Evolutionary conservation across 2,329 filamentous ascomycete species (phyloP), one percentile per base, ranked within the genome.

Genomic region (Drechslerella coelobrocha): DNA sequence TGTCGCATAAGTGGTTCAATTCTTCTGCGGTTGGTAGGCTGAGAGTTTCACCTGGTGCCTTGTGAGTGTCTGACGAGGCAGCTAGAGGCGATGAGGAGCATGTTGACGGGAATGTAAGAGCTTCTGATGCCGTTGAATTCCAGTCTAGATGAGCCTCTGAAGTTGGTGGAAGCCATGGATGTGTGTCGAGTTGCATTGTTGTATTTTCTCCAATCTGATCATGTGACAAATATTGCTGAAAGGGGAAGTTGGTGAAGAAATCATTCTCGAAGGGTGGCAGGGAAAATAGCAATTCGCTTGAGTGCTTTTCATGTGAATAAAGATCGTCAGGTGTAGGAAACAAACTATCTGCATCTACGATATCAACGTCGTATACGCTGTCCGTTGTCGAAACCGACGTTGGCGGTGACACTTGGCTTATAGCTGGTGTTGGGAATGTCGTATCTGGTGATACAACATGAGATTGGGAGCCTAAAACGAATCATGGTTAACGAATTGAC

Each of bases 161-260:
- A 19, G 47, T 10, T 29, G 47, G 56, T 37, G 52, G 8, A 12
- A 52, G 56, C 56, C 56, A 61, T 43, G 56, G 12, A 43, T 31
- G 56, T 5, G 23, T 27, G n/a, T 52, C 47, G 24, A 52, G 10
- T 8, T 61, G 56, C 24, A 37, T 43, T 17, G 52, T 29, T 56
- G 50, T 21, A 31, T 61, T 41, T n/a, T 34, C 19, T 17, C 56
- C 56, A 10, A 61, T 21, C 50, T 61, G 56, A 6, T 48, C 56
- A 7, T 51, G 31, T 12, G 56, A 26, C 23, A 60, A 23, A 51
- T 50, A 61, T 41, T 61, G 56, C 24, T 52, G 45, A 23, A 51
- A 61, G 2, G 56, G 56, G n/a, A 61, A 61, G 23, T 52, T 61
- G 29, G 29, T 51, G 21, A 61, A 61, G 24, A 61, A 61, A n/a